These are phyloP conservation scores for Microglena sp. DNA, from an alignment of 139 green algal genomes.

Conservation along the genomic window DNA sequence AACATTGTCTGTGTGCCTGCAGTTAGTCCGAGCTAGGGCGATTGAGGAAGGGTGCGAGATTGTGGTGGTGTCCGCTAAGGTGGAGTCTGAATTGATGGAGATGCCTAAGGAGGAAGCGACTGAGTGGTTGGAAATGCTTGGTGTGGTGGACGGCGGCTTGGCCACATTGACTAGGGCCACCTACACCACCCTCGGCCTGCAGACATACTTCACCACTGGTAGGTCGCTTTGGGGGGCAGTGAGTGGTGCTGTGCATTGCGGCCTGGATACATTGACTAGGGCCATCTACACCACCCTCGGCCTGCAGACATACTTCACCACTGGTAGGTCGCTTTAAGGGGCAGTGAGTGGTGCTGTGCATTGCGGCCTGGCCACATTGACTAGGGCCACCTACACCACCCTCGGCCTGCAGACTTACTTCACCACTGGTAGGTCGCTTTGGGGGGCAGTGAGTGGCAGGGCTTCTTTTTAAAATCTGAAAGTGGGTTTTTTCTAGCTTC, in stretches of 20 bases:
- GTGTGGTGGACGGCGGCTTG: slow-evolving; percentile 76
- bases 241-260: slow-evolving; percentile 74
- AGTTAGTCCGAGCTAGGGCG: too few relatives aligned
- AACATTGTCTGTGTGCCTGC: too few relatives aligned
- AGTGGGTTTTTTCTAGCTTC: too few relatives aligned
- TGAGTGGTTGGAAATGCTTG: slow-evolving; percentile 85
- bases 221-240: slow-evolving; percentile 70
- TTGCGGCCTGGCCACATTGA: slow-evolving; percentile 66
- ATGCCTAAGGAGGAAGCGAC: slow-evolving; percentile 67
- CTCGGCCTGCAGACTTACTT: slow-evolving; percentile 95
- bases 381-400: slow-evolving; percentile 67
- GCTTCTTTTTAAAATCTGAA: too few relatives aligned
- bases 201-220: slow-evolving; percentile 96
- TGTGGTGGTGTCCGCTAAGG: slow-evolving; percentile 30
- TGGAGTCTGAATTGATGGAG: slow-evolving; percentile 86
- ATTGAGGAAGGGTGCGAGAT: slow-evolving; percentile 59
- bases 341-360: too few relatives aligned
- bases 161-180: slow-evolving; percentile 48
- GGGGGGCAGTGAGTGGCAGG: too few relatives aligned
- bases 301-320: slow-evolving; percentile 95
- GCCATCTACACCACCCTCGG: slow-evolving; percentile 81
- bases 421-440: slow-evolving; percentile 75
- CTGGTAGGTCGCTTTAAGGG: too few relatives aligned
- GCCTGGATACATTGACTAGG: slow-evolving; percentile 56
- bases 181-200: slow-evolving; percentile 83